Percentiles rank a stretch among this genome's conserved stretches.
These are phyloP conservation scores for Euphorbia lathyris DNA, from an alignment of 345 rosid genomes.

Conservation along the genomic window DNA sequence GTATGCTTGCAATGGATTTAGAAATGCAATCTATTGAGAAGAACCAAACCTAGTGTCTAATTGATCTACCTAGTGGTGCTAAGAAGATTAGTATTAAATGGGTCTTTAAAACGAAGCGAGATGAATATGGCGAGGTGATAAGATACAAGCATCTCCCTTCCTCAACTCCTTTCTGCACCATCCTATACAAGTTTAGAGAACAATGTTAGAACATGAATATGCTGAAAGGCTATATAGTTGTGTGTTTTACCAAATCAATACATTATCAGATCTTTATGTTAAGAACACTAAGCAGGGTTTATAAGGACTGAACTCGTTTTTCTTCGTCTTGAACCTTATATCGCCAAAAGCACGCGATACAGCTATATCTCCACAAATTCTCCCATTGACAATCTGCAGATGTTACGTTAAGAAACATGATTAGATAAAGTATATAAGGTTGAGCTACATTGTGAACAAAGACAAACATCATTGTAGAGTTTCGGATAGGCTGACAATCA, in stretches of 20 bases:
- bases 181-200: constrained; percentile 41
- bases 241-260: not conserved
- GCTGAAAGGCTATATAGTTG: not conserved
- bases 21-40: too few species aligned
- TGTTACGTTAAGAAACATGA: constrained; percentile 14
- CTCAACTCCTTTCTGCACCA: constrained; percentile 81
- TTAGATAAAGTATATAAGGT: constrained; percentile 8
- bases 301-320: constrained; percentile 56
- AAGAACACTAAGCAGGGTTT: constrained; percentile 8
- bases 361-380: constrained; percentile 94
- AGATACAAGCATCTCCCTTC: constrained; percentile 89
- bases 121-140: too few species aligned
- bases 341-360: constrained; percentile 97
- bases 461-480: too few species aligned
- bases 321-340: constrained; percentile 82
- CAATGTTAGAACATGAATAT: constrained; percentile 15
- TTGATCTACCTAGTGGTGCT: too few species aligned
- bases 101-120: too few species aligned
- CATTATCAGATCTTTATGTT: not conserved
- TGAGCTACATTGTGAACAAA: not conserved
- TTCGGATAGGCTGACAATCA: too few species aligned
- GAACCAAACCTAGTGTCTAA: too few species aligned
- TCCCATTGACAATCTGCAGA: constrained; percentile 71
- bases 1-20: too few species aligned
- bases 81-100: too few species aligned